phyloP scores from a whole-genome alignment of 129 eudicot genomes.

The Artemisia tridentata region DNA sequence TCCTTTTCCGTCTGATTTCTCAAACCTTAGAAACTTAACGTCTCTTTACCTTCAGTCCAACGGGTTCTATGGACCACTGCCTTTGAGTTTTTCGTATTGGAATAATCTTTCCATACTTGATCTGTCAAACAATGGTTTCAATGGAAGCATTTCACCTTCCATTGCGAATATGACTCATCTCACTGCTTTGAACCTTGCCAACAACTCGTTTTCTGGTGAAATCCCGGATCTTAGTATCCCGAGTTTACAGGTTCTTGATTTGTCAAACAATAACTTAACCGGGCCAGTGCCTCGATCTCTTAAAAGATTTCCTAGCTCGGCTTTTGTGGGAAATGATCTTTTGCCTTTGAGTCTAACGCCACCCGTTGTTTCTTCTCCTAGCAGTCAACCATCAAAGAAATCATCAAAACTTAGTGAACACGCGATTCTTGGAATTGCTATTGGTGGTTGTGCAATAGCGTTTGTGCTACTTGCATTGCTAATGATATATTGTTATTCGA shows the following conservation, averaged over 20 bases:
- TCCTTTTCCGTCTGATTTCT: slow-evolving; percentile 73
- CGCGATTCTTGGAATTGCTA: slow-evolving; percentile 71
- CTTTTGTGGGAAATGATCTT: slow-evolving; percentile 63
- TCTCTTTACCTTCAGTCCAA: slow-evolving; percentile 73
- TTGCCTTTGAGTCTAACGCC: slow-evolving; percentile 31
- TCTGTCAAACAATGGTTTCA: slow-evolving; percentile 66
- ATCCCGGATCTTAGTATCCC: slow-evolving; percentile 69
- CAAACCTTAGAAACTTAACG: slow-evolving; percentile 53
- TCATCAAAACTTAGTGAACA: slow-evolving; percentile 55
- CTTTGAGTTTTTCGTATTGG: slow-evolving; percentile 64
- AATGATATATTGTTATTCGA: slow-evolving; percentile 44
- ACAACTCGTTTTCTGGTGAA: slow-evolving; percentile 78
- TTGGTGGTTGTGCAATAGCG: slow-evolving; percentile 52
- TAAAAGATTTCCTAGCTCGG: slow-evolving; percentile 59
- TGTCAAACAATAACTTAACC: slow-evolving; percentile 71
- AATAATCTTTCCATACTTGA: slow-evolving; percentile 55
- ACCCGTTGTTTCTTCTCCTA: slow-evolving; percentile 45
- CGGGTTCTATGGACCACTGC: slow-evolving; percentile 65
- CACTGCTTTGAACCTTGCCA: slow-evolving; percentile 63
- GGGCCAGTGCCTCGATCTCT: slow-evolving; percentile 68
- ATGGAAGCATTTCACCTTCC: slow-evolving; percentile 65
- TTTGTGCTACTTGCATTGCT: slow-evolving; percentile 53
- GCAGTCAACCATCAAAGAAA: slow-evolving; percentile 38
- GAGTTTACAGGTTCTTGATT: slow-evolving; percentile 53
- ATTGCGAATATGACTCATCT: slow-evolving; percentile 69